Conservation (phyloP, 129 eudicot species). For the Rutidosis leptorrhynchoides region DNA sequence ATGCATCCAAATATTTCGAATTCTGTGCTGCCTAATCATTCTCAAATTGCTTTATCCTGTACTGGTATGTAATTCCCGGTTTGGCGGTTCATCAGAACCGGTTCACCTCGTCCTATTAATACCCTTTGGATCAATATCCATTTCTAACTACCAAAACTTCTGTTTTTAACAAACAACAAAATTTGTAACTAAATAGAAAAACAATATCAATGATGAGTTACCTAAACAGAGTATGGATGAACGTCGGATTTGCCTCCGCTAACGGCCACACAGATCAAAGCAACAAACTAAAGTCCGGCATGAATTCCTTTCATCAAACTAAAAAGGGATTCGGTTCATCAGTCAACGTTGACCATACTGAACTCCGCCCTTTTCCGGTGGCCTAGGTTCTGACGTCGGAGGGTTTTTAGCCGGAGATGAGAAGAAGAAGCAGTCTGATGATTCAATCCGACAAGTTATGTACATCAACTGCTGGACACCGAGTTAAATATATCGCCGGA, state of each 20-base stretch:
- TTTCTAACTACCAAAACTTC: neutral
- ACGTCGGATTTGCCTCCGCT: constrained; percentile 35
- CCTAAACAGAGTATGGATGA: constrained; percentile 44
- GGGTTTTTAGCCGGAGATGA: constrained; percentile 32
- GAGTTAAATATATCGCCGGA: constrained; percentile 9
- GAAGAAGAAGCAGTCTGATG: constrained; percentile 33
- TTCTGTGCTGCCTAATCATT: neutral
- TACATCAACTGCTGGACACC: constrained; percentile 55
- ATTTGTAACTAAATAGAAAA: too few relatives aligned
- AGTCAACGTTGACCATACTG: constrained; percentile 32
- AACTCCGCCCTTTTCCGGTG: constrained; percentile 44
- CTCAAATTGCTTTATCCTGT: neutral
- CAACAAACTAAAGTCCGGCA: constrained; percentile 35
- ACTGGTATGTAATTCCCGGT: neutral
- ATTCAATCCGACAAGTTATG: constrained; percentile 51
- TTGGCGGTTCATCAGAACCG: neutral
- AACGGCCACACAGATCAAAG: constrained; percentile 47
- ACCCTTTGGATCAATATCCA: neutral
- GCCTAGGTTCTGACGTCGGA: constrained; percentile 33
- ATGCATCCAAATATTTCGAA: neutral
- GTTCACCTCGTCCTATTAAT: neutral
- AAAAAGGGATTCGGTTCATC: constrained; percentile 28
- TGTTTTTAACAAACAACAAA: neutral
- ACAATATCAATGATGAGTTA: constrained; percentile 32
- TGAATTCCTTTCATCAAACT: constrained; percentile 36